Percentiles rank a stretch among this genome's conserved stretches.
These are phyloP conservation scores for Saturnispora serradocipensis DNA, from an alignment of 805 yeast species.

Conservation along the genomic window DNA sequence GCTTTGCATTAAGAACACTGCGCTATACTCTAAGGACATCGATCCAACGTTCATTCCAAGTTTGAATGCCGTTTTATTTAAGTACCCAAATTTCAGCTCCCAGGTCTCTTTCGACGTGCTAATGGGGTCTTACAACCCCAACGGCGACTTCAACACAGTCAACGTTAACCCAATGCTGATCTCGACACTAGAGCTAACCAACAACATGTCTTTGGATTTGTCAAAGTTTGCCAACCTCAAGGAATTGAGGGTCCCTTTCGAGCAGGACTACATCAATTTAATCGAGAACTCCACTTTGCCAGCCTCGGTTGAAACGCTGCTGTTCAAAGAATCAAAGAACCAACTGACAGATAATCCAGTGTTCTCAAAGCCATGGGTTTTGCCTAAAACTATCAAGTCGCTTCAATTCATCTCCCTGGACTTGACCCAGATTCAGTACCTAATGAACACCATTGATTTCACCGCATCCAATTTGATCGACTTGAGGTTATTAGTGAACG, in stretches of 20 bases:
- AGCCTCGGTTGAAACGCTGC: neutral
- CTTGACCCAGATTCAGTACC: slow-evolving; percentile 1
- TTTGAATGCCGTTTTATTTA: neutral
- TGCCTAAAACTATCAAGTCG: neutral
- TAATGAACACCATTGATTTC: slow-evolving; percentile 3
- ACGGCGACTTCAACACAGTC: neutral
- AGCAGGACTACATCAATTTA: neutral
- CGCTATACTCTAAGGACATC: slow-evolving; percentile 1
- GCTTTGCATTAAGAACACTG: neutral
- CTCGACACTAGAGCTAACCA: neutral
- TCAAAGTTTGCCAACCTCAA: neutral
- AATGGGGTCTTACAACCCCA: slow-evolving; percentile 1
- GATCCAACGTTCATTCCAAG: slow-evolving; percentile 4
- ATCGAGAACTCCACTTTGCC: neutral
- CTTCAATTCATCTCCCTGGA: slow-evolving; percentile 5
- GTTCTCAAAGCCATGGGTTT: neutral
- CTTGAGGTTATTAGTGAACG: neutral
- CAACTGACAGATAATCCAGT: neutral
- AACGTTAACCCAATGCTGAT: neutral
- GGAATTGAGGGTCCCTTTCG: neutral
- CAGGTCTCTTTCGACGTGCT: neutral
- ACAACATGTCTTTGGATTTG: neutral
- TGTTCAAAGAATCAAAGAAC: neutral
- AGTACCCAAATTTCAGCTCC: neutral
- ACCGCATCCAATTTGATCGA: slow-evolving; percentile 1